Conservation (phyloP, 2,329 filamentous ascomycete genomes). For the Xylaria sp. region DNA sequence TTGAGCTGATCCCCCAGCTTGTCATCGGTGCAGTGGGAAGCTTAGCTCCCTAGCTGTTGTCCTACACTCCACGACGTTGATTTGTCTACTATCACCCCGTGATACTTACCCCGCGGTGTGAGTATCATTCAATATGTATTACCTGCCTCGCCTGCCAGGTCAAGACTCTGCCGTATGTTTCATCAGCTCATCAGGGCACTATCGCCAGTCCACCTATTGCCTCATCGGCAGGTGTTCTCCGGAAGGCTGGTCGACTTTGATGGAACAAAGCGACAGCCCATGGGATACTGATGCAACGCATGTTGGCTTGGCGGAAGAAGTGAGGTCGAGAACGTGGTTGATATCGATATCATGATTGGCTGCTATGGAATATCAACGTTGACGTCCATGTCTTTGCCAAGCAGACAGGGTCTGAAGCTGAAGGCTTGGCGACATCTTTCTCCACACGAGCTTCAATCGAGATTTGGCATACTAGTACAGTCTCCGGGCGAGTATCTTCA, state of each 20-base stretch:
- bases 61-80: background rate
- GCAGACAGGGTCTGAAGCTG: conserved; percentile 22
- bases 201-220: no score
- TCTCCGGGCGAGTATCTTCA: background rate
- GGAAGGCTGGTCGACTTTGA: conserved; percentile 5
- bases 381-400: conserved; percentile 22
- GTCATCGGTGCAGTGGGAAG: background rate
- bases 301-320: conserved; percentile 27
- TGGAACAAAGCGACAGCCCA: conserved; percentile 6
- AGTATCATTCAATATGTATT: background rate
- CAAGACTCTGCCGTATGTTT: conserved; percentile 1
- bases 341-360: conserved; percentile 25
- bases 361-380: background rate
- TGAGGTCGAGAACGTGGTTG: conserved; percentile 33
- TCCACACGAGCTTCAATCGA: conserved; percentile 7
- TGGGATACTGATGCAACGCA: conserved; percentile 21
- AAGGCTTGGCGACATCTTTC: conserved; percentile 28
- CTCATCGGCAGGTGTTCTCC: conserved; percentile 22
- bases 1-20: background rate
- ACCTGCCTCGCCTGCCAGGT: background rate
- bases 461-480: background rate
- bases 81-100: background rate
- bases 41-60: conserved; percentile 8
- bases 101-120: background rate
- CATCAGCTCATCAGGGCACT: conserved; percentile 6